Conservation (phyloP, 768 basidiomycete genomes). For the Hortiboletus campestris region DNA sequence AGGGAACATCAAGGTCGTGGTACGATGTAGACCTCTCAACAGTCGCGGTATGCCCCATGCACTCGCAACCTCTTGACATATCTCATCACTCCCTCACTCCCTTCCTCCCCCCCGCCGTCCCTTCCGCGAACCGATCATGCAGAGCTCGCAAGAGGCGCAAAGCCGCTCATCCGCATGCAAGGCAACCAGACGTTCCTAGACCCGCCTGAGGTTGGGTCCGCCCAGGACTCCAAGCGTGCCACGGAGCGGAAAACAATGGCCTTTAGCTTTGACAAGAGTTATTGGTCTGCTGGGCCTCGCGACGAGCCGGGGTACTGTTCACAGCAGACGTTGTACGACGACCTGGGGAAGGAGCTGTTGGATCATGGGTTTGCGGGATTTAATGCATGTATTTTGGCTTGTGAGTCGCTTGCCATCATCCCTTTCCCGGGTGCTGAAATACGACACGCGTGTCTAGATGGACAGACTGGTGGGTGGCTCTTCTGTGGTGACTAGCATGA, state of each 20-base stretch:
- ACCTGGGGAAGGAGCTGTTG: conserved; percentile 89
- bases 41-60: conserved; percentile 66
- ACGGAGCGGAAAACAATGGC: conserved; percentile 87
- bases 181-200: conserved; percentile 92
- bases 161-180: conserved; percentile 90
- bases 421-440: neutral
- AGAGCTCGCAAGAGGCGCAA: conserved; percentile 95
- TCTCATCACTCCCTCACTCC: conserved; percentile 1
- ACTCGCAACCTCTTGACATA: neutral
- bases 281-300: conserved; percentile 91
- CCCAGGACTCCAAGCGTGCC: conserved; percentile 72
- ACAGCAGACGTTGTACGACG: conserved; percentile 92
- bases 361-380: conserved; percentile 96
- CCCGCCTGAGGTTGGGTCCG: conserved; percentile 76
- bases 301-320: conserved; percentile 91
- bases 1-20: conserved; percentile 90
- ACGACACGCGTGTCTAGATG: conserved; percentile 40
- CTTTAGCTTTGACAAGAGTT: conserved; percentile 97
- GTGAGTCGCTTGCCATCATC: conserved; percentile 52
- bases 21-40: conserved; percentile 97
- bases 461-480: conserved; percentile 74
- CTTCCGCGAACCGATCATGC: conserved; percentile 13
- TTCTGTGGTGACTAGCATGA: neutral
- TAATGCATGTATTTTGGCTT: conserved; percentile 98
- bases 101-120: neutral